Conservation (phyloP, 2,329 filamentous ascomycete species). For the Trichoderma arundinaceum region DNA sequence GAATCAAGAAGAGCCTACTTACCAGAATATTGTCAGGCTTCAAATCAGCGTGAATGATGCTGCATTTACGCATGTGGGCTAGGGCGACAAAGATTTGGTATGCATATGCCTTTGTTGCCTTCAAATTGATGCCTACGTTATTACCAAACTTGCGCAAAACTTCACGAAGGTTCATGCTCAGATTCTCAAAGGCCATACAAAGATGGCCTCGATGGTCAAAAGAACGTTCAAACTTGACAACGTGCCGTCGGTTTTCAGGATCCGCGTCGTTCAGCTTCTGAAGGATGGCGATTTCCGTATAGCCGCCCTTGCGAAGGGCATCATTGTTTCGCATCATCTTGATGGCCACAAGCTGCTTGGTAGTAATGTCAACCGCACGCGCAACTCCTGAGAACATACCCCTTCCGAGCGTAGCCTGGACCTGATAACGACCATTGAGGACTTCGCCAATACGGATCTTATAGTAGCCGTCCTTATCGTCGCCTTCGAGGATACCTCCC, state of each 20-base stretch:
- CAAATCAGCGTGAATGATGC: constrained; percentile 92
- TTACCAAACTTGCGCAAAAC: constrained; percentile 95
- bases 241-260: constrained; percentile 86
- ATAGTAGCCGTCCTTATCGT: constrained; percentile 95
- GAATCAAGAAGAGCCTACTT: constrained; percentile 36
- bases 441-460: constrained; percentile 92
- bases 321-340: constrained; percentile 99
- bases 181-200: constrained; percentile 95
- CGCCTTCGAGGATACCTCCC: constrained; percentile 85
- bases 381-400: constrained; percentile 98
- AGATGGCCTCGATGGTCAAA: constrained; percentile 96
- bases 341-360: constrained; percentile 82
- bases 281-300: constrained; percentile 92
- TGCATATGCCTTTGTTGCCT: constrained; percentile 85
- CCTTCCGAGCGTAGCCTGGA: constrained; percentile 85
- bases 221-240: constrained; percentile 83
- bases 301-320: constrained; percentile 85
- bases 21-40: constrained; percentile 98
- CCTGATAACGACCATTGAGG: constrained; percentile 85
- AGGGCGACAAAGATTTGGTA: constrained; percentile 93
- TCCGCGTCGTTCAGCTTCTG: constrained; percentile 86
- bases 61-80: constrained; percentile 86
- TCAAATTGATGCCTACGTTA: constrained; percentile 88
- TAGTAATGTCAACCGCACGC: constrained; percentile 78
- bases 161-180: constrained; percentile 91